phyloP scores from a whole-genome alignment of 2,329 filamentous ascomycete species.

The Claviceps citrina region DNA sequence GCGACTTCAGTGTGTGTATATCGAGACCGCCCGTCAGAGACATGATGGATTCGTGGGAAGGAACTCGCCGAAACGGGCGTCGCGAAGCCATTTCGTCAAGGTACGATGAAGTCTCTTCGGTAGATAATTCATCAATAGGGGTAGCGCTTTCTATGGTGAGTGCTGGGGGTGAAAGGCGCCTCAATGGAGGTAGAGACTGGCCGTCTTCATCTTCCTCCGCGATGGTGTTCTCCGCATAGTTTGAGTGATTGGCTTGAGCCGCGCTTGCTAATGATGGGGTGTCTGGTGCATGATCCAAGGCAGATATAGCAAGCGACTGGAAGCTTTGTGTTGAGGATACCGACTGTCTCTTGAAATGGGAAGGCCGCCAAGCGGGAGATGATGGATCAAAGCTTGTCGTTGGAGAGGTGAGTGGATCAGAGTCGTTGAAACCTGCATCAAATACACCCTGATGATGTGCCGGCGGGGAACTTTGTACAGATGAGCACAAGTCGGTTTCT shows the following conservation, averaged over 20 bases:
- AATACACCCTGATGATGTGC: constrained; percentile 64
- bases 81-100: constrained; percentile 23
- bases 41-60: constrained; percentile 79
- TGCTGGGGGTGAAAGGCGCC: constrained; percentile 13
- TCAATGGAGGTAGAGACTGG: constrained; percentile 9
- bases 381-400: constrained; percentile 58
- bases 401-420: constrained; percentile 69
- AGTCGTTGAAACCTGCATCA: constrained; percentile 42
- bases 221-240: constrained; percentile 17
- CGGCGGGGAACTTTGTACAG: constrained; percentile 65
- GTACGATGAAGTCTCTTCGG: constrained; percentile 14
- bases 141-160: constrained; percentile 13
- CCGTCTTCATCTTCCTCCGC: constrained; percentile 25
- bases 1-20: constrained; percentile 64
- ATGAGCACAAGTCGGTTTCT: constrained; percentile 54
- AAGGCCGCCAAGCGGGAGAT: constrained; percentile 40
- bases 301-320: constrained; percentile 18
- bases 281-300: constrained; percentile 19
- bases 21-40: constrained; percentile 79
- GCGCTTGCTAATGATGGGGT: constrained; percentile 11
- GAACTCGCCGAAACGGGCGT: constrained; percentile 42
- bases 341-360: constrained; percentile 40
- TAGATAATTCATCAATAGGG: constrained; percentile 21
- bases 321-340: constrained; percentile 39
- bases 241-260: constrained; percentile 8